Base-by-base conservation (phyloP, 106 monocot genomes). In the Dactylorhiza incarnata region DNA sequence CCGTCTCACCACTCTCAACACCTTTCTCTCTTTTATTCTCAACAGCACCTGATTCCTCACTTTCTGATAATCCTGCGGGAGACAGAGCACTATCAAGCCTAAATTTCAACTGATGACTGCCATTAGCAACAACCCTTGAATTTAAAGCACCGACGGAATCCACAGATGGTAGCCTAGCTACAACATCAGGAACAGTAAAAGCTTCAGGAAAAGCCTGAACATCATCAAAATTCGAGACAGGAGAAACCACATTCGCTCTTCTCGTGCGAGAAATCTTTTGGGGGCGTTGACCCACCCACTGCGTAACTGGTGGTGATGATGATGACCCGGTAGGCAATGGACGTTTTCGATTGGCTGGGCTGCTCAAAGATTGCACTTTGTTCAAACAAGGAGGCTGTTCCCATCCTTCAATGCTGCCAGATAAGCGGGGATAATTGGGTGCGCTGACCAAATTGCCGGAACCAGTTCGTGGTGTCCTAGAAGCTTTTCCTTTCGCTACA, bases 171-270 rank as follows among this genome's bases (percentile, higher is more conserved):
- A 84, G 55, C 83, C 81, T 87, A 10, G 73, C 6, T 59, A 73
- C 80, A 75, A 49, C n/a, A 69, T 93, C 88, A 68, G 89, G 74
- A 73, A 48, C 52, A 45, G 77, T 9, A 74, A 77, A 85, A 73
- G 82, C 91, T 78, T 91, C 87, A 75, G 82, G 11, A 16, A 81
- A 61, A 58, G 44, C 71, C 71, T 76, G 81, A 43, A 77, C 56
- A 58, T 91, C 97, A 68, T 87, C 93, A 73, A 91, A 83, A 77
- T 89, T 90, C 72, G 89, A 89, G 13, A 94, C 81, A 0, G 94
- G 97, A 76, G 89, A 87, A 80, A 94, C 82, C n/a, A 99, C 77
- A 81, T 94, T 94, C 65, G 87, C 81, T 68, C 91, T 89, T 77
- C 97, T 91, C 48, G 87, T 87, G 4, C 91, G 82, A 2, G 86